These are phyloP conservation scores for Polyrhizophydium stewartii DNA, from an alignment of 371 early-diverging fungal species.

Conservation along the genomic window DNA sequence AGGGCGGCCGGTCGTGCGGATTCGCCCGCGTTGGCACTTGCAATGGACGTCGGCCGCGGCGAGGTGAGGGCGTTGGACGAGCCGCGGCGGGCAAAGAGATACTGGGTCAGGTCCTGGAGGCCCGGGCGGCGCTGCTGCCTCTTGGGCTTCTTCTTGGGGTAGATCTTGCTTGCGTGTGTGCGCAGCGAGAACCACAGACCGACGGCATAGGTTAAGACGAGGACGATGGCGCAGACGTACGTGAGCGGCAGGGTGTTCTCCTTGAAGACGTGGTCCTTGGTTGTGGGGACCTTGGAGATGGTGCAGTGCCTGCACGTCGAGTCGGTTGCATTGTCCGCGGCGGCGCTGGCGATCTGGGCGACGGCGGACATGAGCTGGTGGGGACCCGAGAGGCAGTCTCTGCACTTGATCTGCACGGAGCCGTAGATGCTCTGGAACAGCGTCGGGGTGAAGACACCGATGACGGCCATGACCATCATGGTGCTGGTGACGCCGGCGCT, in stretches of 20 bases:
- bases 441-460: conserved; percentile 91
- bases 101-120: too few species aligned
- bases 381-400: conserved; percentile 17
- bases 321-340: not conserved
- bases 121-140: not conserved
- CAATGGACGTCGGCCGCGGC: not conserved
- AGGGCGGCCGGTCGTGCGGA: too few species aligned
- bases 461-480: conserved; percentile 89
- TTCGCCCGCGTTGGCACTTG: too few species aligned
- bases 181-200: conserved; percentile 92
- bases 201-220: conserved; percentile 81
- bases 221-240: conserved; percentile 80
- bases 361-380: not conserved
- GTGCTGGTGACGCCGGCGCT: conserved; percentile 93
- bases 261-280: conserved; percentile 77
- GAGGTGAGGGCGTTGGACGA: not conserved
- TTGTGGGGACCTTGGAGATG: conserved; percentile 60
- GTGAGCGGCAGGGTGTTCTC: conserved; percentile 78
- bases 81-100: not conserved
- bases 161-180: conserved; percentile 88
- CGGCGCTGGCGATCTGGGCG: not conserved
- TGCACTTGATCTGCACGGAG: conserved; percentile 51
- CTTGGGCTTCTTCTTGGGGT: conserved; percentile 35
- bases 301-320: conserved; percentile 26
- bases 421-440: conserved; percentile 92